Base-by-base conservation (phyloP, 495 filamentous ascomycete species). In the Lichenothelia convexa region DNA sequence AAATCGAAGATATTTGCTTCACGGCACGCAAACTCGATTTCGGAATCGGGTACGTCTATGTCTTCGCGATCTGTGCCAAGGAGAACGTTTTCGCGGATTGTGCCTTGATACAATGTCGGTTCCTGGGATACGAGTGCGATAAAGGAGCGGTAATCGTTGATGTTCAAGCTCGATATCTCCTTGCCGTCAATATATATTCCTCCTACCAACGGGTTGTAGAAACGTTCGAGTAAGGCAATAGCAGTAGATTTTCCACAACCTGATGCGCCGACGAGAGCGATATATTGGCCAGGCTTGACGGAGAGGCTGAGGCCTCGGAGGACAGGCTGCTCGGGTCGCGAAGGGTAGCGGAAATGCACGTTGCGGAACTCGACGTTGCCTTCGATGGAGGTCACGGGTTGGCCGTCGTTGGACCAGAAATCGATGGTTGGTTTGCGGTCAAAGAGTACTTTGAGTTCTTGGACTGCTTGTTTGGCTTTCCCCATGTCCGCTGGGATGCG, bases 1-100 rank as follows among this genome's bases (percentile, higher is more conserved):
- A 63, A 63, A 1, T 57, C 45, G 58, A 80, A 78, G 34, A 70
- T 59, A 46, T 85, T 86, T 26, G 36, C 40, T 8, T 46, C 34
- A 16, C 19, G 16, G 18, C 38, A 40, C 5, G 29, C 35, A 55
- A 55, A 45, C 78, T 78, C 30, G 13, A 40, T 16, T 8, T 20
- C 3, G 3, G 17, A 29, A 3, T 40, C 32, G 5, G 17, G 4
- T 7, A 18, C 17, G 21, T 4, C 11, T 9, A 13, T 16, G 0
- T 51, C 37, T 4, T 35, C 16, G 6, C 24, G 3, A 13, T 16
- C 20, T 3, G 18, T 15, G 4, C 39, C 39, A 3, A 42, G 13
- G 6, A 38, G 4, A 15, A 42, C 32, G 23, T 42, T 42, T 8
- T 42, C 39, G 3, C 34, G 32, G 3, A 42, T 34, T n/a, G 34